Base-by-base conservation (phyloP, 2,329 filamentous ascomycete species). In the Claviceps purpurea region DNA sequence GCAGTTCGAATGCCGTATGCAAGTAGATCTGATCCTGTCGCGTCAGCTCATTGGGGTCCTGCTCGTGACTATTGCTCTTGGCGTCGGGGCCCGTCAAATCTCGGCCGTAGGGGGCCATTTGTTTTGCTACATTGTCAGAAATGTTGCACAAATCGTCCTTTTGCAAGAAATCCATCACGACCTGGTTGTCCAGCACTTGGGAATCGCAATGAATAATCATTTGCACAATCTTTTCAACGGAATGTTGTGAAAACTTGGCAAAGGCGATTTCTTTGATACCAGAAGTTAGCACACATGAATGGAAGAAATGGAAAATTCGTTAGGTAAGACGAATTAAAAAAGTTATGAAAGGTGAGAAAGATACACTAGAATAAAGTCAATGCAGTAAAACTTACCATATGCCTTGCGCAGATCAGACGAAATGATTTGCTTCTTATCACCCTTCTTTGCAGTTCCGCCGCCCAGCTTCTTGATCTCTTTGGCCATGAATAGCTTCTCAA, bases 381-480 rank as follows among this genome's bases (percentile, higher is more conserved):
- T 13, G 22, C 1, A 4, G 18, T 24, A 22, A 14, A 43, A 68
- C 78, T 70, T 73, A 84, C 81, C 87, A 70, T 89, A 94, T 52
- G 82, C 87, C 70, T 91, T 91, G 62, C 87, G 86, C 63, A 97
- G 74, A 68, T 97, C 91, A 58, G 82, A 84, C 47, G 87, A 89
- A 63, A 98, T 95, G 67, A 98, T 82, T 68, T 96, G 89, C 73
- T 96, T 97, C 81, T 97, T 97, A 65, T 96, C 91, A 63, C 88
- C 84, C 71, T 90, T 90, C 70, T 89, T 88, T 60, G 81, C 79
- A 52, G 70, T 65, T 56, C 79, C 78, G 60, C 80, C 78, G 56
- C 89, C 88, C 62, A 97, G 74, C 57, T 84, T 79, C 72, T 94
- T 96, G 70, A 89, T 91, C 68, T 98, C 93, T 70, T 96, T 97